phyloP scores from a whole-genome alignment of 2,329 filamentous ascomycete species.

The Xylaria sp. region DNA sequence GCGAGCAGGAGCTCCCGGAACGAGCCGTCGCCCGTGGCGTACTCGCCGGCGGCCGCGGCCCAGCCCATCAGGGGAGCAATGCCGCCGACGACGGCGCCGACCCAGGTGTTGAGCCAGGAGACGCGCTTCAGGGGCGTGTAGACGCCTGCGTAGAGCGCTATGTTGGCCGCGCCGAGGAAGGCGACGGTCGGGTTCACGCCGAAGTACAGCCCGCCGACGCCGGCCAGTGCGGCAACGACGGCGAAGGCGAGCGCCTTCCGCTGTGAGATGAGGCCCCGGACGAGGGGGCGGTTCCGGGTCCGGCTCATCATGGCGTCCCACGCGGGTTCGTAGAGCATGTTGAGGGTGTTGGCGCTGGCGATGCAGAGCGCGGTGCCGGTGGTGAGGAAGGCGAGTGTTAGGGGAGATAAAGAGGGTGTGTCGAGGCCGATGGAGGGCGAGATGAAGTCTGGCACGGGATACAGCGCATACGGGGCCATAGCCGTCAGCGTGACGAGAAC shows the following conservation, averaged over 20 bases:
- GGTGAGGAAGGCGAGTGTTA: conserved; percentile 93
- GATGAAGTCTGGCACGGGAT: conserved; percentile 89
- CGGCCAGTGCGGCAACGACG: conserved; percentile 73
- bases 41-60: conserved; percentile 92
- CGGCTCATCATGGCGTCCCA: conserved; percentile 93
- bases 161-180: conserved; percentile 84
- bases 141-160: conserved; percentile 86
- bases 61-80: conserved; percentile 98
- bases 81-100: conserved; percentile 89
- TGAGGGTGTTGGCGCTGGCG: conserved; percentile 92
- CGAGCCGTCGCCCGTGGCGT: conserved; percentile 77
- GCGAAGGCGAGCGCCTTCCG: conserved; percentile 82
- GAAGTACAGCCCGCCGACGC: conserved; percentile 79
- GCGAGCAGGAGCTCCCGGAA: conserved; percentile 83
- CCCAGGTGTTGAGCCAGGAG: conserved; percentile 90
- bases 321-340: conserved; percentile 94
- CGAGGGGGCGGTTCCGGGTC: conserved; percentile 90
- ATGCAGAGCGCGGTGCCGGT: conserved; percentile 87
- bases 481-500: conserved; percentile 91
- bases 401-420: conserved; percentile 84
- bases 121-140: conserved; percentile 95
- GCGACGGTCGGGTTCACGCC: conserved; percentile 96
- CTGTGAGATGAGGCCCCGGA: conserved; percentile 78
- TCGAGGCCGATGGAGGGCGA: conserved; percentile 68
- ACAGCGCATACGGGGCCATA: conserved; percentile 90